Percentiles rank a stretch among this genome's conserved stretches.
Evolutionary conservation across 148 eudicot species (phyloP).

Genomic region (Rhododendron ovatum): DNA sequence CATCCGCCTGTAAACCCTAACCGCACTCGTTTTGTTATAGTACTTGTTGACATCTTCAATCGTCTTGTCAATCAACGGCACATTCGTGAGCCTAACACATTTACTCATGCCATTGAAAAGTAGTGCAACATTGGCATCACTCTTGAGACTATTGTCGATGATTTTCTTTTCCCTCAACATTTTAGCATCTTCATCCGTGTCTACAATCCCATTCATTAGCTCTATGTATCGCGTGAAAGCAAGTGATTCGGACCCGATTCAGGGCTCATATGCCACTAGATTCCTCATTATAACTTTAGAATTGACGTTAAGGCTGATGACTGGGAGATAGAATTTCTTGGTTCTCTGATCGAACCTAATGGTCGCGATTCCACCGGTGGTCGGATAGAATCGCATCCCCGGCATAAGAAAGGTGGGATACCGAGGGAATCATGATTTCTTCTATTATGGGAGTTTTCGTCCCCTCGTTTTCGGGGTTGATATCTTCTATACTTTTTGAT

Average conservation of each 20-base stretch:
- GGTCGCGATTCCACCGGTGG: background rate
- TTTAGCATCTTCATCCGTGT: conserved; percentile 30
- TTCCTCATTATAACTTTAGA: conserved; percentile 17
- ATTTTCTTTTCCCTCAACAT: conserved; percentile 28
- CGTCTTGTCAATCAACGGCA: conserved; percentile 22
- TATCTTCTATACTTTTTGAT: background rate
- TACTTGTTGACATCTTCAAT: conserved; percentile 28
- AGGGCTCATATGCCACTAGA: conserved; percentile 38
- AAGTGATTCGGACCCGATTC: conserved; percentile 10
- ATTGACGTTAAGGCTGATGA: conserved; percentile 1
- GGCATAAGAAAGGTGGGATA: conserved; percentile 16
- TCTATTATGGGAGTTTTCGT: conserved; percentile 17
- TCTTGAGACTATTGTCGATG: conserved; percentile 21
- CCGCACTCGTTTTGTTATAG: conserved; percentile 13
- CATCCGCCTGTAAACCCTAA: conserved; percentile 12
- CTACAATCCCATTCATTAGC: conserved; percentile 50
- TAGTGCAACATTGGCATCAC: conserved; percentile 28
- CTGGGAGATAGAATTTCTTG: conserved; percentile 12
- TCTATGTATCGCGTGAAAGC: conserved; percentile 40
- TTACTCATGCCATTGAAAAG: conserved; percentile 54
- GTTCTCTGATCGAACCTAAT: background rate
- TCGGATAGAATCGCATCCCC: conserved; percentile 28
- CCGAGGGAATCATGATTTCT: conserved; percentile 49
- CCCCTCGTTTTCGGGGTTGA: background rate
- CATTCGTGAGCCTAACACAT: conserved; percentile 23